Evolutionary conservation across 1,284 basidiomycete species (phyloP), one percentile per base, ranked within the genome.

Genomic region (Fistulinella cinereoalba): DNA sequence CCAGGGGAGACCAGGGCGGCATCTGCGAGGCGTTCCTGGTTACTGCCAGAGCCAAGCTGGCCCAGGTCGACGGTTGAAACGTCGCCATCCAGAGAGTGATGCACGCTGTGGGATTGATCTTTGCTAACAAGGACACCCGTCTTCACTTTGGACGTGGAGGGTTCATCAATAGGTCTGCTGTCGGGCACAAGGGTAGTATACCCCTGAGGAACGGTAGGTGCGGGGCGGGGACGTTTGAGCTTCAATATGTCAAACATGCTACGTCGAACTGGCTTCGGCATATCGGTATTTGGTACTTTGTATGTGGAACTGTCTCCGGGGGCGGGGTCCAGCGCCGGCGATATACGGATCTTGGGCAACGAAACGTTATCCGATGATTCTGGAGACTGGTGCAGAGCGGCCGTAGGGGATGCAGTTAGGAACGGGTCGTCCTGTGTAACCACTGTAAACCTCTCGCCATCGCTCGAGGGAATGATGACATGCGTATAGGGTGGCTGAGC

Each of bases 211-310:
- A 13, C 18, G 16, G 21, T 43, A 12, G 43, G 38, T 13, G 29
- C 24, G 15, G 37, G 23, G 7, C 22, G 56, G 22, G 41, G 27
- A 31, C 43, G 36, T 19, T 43, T 58, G 23, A 60, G 51, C 19
- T 41, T 60, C 43, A 65, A 42, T 13, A 64, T 44, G 41, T 64
- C 63, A 31, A 62, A 50, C 59, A 64, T 60, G 49, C 59, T 62
- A 6, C 57, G 63, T 37, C 57, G 59, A 28, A 56, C 52, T 22
- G 52, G 43, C 45, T 54, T 64, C 3, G 49, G 47, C 6, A 50
- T 18, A n/a, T 21, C 7, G 16, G 18, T 10, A 4, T 44, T 37
- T 15, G 28, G 31, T 16, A 24, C 29, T 10, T 33, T 39, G 8
- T 15, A 4, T 10, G 3, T 21, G 3, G 44, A 22, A 3, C 34